Evolutionary conservation across 2,329 filamentous ascomycete species (phyloP).

Genomic region (Ascochyta fabae): DNA sequence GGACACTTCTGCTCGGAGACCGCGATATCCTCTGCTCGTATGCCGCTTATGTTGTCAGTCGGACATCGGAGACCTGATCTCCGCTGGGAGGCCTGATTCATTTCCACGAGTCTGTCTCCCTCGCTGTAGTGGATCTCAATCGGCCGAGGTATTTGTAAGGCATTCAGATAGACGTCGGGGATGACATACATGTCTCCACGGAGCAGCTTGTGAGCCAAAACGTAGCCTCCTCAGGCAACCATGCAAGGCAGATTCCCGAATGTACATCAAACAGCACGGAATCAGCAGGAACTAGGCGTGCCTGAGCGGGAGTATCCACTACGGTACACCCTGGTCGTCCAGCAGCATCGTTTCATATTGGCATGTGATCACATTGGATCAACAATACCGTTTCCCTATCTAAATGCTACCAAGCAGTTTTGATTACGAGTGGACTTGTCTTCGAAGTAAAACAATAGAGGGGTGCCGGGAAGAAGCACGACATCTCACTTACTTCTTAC

Average conservation of each 20-base stretch:
- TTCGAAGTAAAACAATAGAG: too few relatives aligned
- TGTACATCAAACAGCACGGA: background rate
- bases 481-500: too few relatives aligned
- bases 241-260: constrained; percentile 3
- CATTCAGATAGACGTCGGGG: background rate
- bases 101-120: background rate
- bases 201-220: background rate
- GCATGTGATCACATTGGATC: too few relatives aligned
- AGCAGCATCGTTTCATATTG: too few relatives aligned
- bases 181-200: background rate
- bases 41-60: background rate
- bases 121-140: background rate
- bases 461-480: too few relatives aligned
- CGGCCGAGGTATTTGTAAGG: background rate
- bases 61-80: background rate
- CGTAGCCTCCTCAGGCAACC: background rate
- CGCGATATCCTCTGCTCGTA: background rate
- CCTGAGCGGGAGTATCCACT: background rate
- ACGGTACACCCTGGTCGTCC: too few relatives aligned
- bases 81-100: constrained; percentile 11
- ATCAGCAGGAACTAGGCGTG: too few relatives aligned
- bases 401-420: too few relatives aligned
- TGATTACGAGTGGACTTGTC: too few relatives aligned
- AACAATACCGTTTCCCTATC: too few relatives aligned
- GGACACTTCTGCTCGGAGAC: background rate